Evolutionary conservation across 78 protist genomes (phyloP).

Genomic region (Dictyostelium capitatum): DNA sequence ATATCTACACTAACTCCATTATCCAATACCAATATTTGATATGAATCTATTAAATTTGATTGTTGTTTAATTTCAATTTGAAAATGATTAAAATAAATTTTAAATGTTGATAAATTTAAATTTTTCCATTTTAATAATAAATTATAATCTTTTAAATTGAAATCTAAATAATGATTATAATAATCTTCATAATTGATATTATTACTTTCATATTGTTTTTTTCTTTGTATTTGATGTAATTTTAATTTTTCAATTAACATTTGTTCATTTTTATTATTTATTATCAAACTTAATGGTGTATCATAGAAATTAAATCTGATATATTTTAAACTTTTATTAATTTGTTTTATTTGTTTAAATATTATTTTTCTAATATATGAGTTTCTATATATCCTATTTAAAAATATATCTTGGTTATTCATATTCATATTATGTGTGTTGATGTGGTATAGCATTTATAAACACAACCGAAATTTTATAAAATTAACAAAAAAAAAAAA

Average conservation of each 20-base stretch:
- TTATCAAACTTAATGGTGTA: background rate
- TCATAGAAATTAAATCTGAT: background rate
- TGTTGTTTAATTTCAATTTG: background rate
- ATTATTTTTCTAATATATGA: background rate
- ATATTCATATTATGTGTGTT: too few species aligned
- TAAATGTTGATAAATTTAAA: slow-evolving; percentile 9
- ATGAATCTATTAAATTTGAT: too few species aligned
- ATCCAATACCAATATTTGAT: background rate
- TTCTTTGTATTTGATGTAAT: background rate
- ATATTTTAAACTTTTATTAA: background rate
- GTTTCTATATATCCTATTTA: background rate
- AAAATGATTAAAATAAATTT: background rate
- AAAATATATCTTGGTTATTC: too few species aligned
- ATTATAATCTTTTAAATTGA: background rate
- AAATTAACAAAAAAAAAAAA: too few species aligned
- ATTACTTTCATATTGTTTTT: background rate
- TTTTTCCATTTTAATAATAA: slow-evolving; percentile 10
- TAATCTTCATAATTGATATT: background rate
- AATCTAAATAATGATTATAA: background rate
- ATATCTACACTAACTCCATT: background rate
- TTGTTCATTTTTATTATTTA: background rate
- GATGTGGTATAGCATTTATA: too few species aligned
- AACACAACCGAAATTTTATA: too few species aligned
- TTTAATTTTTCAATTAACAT: background rate
- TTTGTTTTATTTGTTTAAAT: background rate